Base-by-base conservation (phyloP, 441 rosid genomes). In the Capsella rubella region DNA sequence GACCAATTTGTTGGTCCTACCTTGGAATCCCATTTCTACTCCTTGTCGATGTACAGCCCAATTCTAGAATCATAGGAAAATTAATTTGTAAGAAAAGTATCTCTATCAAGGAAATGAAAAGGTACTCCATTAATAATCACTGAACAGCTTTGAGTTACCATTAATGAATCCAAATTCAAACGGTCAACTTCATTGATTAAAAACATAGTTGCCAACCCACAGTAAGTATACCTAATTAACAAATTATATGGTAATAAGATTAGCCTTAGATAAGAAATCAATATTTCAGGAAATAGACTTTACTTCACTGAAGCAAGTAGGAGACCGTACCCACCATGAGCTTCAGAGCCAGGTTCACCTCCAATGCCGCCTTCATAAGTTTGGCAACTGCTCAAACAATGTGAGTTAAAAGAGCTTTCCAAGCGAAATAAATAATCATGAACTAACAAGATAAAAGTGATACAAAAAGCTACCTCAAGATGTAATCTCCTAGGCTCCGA, bases 301-400 rank as follows among this genome's bases (percentile, higher is more conserved):
- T 14, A 62, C 21, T 31, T 16, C 43, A 76, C 42, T 37, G 53
- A 70, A 71, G 75, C 16, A 76, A 69, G 74, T 47, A 37, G 40
- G 67, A 64, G 61, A 75, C 79, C 94, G 71, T 92, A 94, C 99
- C 99, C 99, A 78, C 99, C 99, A 57, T 95, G 99, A 85, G 97
- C 97, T 87, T 95, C 99, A 65, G 93, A 85, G 78, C 94, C 93
- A 58, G 97, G 97, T 82, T 92, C 99, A 80, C 96, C 97, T 27
- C 89, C 86, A 81, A 95, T 90, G 57, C 99, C 99, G 72, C 99
- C 99, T 86, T 95, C 99, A 69, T 89, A 90, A 74, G 97, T 95
- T 84, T 92, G 99, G 83, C 95, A 95, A 79, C 97, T 90, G 87
- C 78, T 80, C 63, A 69, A 70, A 64, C 69, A 54, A 34, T 53